Evolutionary conservation across 306 rosid species (phyloP).

Genomic region (Arachis hypogaea): DNA sequence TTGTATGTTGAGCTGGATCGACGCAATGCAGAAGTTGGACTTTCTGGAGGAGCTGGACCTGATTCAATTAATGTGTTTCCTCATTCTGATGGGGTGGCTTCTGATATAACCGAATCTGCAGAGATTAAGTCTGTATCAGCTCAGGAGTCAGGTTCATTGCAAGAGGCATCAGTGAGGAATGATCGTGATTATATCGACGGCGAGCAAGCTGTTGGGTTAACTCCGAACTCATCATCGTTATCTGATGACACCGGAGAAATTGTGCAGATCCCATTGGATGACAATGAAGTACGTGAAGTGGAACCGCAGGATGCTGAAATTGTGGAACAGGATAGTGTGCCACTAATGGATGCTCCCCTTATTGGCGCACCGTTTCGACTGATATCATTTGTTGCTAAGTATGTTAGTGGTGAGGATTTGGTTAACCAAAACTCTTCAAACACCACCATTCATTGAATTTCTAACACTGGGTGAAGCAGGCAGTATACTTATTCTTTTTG

Average conservation of each 20-base stretch:
- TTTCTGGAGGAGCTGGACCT: slow-evolving; percentile 39
- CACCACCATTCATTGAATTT: slow-evolving; percentile 44
- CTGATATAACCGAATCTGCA: slow-evolving; percentile 39
- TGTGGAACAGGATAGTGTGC: slow-evolving; percentile 50
- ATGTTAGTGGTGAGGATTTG: slow-evolving; percentile 92
- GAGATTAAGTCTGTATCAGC: slow-evolving; percentile 37
- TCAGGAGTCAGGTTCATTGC: slow-evolving; percentile 39
- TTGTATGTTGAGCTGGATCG: slow-evolving; percentile 59
- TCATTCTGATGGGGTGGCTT: slow-evolving; percentile 33
- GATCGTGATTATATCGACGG: slow-evolving; percentile 29
- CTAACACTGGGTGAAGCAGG: slow-evolving; percentile 7
- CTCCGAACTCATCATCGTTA: slow-evolving; percentile 36
- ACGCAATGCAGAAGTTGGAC: slow-evolving; percentile 37
- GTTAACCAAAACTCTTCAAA: slow-evolving; percentile 49
- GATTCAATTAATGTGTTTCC: slow-evolving; percentile 36
- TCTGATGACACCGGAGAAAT: slow-evolving; percentile 63
- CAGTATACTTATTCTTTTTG: not conserved
- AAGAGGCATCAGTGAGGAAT: slow-evolving; percentile 44
- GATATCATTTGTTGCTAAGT: slow-evolving; percentile 81
- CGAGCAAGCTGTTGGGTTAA: slow-evolving; percentile 31
- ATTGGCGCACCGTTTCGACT: slow-evolving; percentile 92
- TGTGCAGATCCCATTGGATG: slow-evolving; percentile 69
- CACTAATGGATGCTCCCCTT: slow-evolving; percentile 82
- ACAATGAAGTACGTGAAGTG: slow-evolving; percentile 46
- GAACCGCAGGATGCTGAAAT: slow-evolving; percentile 45